Conservation (phyloP, 768 basidiomycete species). For the Hemileccinum impolitum region DNA sequence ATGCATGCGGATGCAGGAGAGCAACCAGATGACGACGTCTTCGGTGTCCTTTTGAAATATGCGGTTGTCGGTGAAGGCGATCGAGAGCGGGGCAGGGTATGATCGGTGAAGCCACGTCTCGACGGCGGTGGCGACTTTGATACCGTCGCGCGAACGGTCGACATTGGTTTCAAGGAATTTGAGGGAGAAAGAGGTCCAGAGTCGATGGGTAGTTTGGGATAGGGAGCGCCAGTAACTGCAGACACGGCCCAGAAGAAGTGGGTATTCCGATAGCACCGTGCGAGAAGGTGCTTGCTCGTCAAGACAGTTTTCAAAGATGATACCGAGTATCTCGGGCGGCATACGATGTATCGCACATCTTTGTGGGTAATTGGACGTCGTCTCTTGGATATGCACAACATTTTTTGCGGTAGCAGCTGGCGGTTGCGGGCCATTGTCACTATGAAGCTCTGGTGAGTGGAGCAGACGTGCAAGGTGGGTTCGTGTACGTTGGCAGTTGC, state of each 20-base stretch:
- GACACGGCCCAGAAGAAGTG: conserved; percentile 25
- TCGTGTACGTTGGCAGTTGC: background rate
- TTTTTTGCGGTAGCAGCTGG: background rate
- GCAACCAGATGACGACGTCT: conserved; percentile 15
- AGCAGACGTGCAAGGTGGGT: background rate
- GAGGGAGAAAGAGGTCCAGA: conserved; percentile 27
- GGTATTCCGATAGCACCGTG: conserved; percentile 8
- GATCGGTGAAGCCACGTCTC: conserved; percentile 25
- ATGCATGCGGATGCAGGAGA: conserved; percentile 15
- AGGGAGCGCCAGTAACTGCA: conserved; percentile 27
- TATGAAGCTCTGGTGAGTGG: background rate
- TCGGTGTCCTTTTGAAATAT: conserved; percentile 26
- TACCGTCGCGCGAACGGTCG: conserved; percentile 19
- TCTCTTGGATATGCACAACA: background rate
- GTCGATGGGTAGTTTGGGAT: conserved; percentile 11
- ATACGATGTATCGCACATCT: conserved; percentile 9
- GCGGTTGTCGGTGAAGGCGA: conserved; percentile 25
- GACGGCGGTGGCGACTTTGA: conserved; percentile 12
- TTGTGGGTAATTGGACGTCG: background rate
- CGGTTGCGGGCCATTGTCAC: background rate
- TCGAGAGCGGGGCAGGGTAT: conserved; percentile 19
- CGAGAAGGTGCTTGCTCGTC: background rate
- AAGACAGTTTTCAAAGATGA: conserved; percentile 24
- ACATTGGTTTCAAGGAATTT: conserved; percentile 19
- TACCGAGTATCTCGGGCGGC: conserved; percentile 39